These are phyloP conservation scores for Benincasa hispida DNA, from an alignment of 306 rosid genomes.

Conservation along the genomic window DNA sequence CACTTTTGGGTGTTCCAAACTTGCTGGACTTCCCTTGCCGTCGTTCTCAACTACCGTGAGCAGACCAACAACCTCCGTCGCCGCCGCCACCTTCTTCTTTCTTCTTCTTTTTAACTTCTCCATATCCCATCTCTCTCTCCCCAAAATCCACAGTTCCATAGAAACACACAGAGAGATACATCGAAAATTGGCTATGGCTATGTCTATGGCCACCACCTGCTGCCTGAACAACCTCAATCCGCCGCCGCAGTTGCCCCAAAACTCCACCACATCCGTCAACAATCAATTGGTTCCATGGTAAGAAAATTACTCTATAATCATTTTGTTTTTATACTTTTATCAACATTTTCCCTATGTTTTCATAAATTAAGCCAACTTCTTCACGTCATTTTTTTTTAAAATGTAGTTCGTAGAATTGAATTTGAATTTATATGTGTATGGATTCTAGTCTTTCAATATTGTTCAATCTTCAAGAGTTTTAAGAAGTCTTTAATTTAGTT, in stretches of 20 bases:
- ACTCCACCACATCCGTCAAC: not conserved
- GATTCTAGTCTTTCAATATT: too few relatives aligned
- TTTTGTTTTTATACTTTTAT: too few relatives aligned
- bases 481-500: too few relatives aligned
- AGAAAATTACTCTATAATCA: not conserved
- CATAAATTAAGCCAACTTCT: too few relatives aligned
- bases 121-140: not conserved
- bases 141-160: not conserved
- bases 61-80: not conserved
- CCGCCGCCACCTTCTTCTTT: not conserved
- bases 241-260: not conserved
- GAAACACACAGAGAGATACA: not conserved
- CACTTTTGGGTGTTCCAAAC: not conserved
- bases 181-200: not conserved
- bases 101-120: not conserved
- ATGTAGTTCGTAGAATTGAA: too few relatives aligned
- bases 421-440: too few relatives aligned
- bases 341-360: too few relatives aligned
- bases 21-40: not conserved
- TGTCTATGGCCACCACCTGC: not conserved
- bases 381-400: too few relatives aligned
- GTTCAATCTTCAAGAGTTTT: too few relatives aligned
- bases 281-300: not conserved
- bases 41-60: slow-evolving; percentile 5
- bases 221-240: not conserved